Evolutionary conservation across 2,329 filamentous ascomycete genomes (phyloP), one percentile per base, ranked within the genome.

Genomic region (Colletotrichum liriopes): DNA sequence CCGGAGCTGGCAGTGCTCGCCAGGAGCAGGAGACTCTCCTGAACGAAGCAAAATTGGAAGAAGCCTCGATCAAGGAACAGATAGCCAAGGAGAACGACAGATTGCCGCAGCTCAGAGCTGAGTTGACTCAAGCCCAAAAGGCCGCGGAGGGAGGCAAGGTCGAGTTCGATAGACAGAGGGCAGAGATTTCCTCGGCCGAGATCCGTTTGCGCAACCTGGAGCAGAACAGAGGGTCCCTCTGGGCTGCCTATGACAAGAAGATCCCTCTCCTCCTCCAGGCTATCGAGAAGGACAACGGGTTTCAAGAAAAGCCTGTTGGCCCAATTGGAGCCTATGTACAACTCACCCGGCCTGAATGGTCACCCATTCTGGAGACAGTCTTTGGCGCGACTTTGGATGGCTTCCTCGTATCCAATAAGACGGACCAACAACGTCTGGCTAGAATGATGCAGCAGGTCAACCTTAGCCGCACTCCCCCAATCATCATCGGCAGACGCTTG

Each of bases 341-440:
- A 75, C 84, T 99, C 32, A 84, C 91, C 45, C 92, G 96, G 75
- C 93, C 94, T 1, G 88, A 94, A 76, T 99, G 96, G 96, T 93
- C 92, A 1, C 88, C 90, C 0, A 91, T 97, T 54, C 81, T 99
- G 18, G 96, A 99, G 79, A 93, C 89, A 74, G 89, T 89, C 1
- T 87, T 98, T 56, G 94, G 94, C n/a, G 82, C 81, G 4, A 86
- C 84, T 0, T 84, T 98, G 41, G 93, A 91, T 73, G 91, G 89
- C 1, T 99, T 98, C 78, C 89, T 97, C 62, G 95, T 98, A 52
- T 92, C 90, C 7, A 94, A 86, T 80, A 94, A 93, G 77, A 82
- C 86, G 16, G 96, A 99, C 79, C 91, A 94, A 79, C 86, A 87
- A n/a, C 86, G 90, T 8, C 85, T 99, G 4, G 88, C 86, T 20